Conservation (phyloP, 169 alveolate species). For the Plasmodium falciparum region DNA sequence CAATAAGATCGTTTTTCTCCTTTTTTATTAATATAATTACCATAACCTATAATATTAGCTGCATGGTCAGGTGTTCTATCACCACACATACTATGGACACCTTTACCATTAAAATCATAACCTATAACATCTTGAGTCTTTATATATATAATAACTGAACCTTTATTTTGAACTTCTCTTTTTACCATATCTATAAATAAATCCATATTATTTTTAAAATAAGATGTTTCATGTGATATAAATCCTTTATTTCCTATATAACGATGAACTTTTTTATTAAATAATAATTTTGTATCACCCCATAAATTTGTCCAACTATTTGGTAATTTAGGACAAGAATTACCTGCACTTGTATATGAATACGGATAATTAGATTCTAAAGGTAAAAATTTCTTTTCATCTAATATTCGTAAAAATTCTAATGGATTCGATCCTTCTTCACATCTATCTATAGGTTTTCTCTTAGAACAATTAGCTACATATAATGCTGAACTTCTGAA, state of each 20-base stretch:
- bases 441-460: conserved; percentile 26
- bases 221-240: background rate
- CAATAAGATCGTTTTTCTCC: conserved; percentile 72
- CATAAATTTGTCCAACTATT: conserved; percentile 26
- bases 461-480: conserved; percentile 43
- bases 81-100: conserved; percentile 73
- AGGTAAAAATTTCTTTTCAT: conserved; percentile 35
- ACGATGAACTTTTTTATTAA: background rate
- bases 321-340: conserved; percentile 11
- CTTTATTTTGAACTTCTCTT: conserved; percentile 71
- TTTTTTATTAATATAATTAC: conserved; percentile 42
- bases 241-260: background rate
- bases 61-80: conserved; percentile 67
- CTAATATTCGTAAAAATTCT: conserved; percentile 45
- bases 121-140: conserved; percentile 58
- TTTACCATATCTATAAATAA: conserved; percentile 58
- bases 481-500: conserved; percentile 58
- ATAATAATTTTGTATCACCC: conserved; percentile 29
- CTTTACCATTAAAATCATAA: conserved; percentile 74
- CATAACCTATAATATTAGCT: conserved; percentile 76
- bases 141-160: conserved; percentile 75
- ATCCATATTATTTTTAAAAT: conserved; percentile 20
- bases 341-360: background rate
- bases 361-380: conserved; percentile 56
- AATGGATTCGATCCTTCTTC: conserved; percentile 30